Conservation (phyloP, 208 protist species). For the Sergeia podlipaevii region DNA sequence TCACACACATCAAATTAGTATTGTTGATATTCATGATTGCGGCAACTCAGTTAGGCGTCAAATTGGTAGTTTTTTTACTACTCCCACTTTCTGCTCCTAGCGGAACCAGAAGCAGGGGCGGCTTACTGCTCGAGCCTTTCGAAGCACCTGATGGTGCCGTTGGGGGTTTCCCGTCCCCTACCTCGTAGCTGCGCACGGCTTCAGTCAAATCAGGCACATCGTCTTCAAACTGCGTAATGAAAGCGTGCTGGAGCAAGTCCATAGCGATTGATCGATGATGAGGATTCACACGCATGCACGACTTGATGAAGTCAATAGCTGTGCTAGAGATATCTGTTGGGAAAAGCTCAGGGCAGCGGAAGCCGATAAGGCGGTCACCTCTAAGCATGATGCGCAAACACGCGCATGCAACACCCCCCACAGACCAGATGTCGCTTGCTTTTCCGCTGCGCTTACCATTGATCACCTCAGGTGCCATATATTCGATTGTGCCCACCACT, state of each 20-base stretch:
- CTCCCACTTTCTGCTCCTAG: too few relatives aligned
- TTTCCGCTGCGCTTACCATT: conserved; percentile 50
- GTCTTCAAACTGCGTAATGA: conserved; percentile 60
- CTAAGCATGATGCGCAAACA: conserved; percentile 38
- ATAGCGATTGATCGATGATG: conserved; percentile 47
- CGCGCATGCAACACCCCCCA: conserved; percentile 54
- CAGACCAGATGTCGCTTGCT: conserved; percentile 68
- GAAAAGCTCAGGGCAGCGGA: conserved; percentile 35
- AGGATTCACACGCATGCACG: conserved; percentile 49
- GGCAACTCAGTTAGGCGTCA: too few relatives aligned
- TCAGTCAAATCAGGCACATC: conserved; percentile 45
- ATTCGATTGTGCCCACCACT: conserved; percentile 58
- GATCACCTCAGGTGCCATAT: conserved; percentile 52
- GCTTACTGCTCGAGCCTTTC: too few relatives aligned
- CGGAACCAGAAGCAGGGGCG: too few relatives aligned
- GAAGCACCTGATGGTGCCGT: too few relatives aligned
- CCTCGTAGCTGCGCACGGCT: too few relatives aligned
- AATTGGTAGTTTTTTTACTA: too few relatives aligned
- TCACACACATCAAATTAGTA: too few relatives aligned
- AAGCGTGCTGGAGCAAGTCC: conserved; percentile 57
- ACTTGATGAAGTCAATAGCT: conserved; percentile 53
- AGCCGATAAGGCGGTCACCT: conserved; percentile 39
- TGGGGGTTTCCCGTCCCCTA: too few relatives aligned
- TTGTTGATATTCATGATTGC: too few relatives aligned
- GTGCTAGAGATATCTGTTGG: conserved; percentile 36